These are phyloP conservation scores for Piper longum DNA, from an alignment of 164 flowering plant species.

Conservation along the genomic window DNA sequence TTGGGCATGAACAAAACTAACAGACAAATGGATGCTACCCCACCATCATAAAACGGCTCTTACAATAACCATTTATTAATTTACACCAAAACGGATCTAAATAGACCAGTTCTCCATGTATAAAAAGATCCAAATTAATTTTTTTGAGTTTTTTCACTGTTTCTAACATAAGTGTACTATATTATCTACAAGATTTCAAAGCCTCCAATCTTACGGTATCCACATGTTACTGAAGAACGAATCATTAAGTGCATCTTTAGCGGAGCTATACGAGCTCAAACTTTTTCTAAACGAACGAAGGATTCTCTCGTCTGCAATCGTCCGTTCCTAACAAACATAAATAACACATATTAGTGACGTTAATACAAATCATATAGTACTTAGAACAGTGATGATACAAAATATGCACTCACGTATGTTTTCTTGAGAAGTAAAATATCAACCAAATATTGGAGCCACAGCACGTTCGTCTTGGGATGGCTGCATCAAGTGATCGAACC, in stretches of 20 bases:
- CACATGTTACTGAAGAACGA: conserved; percentile 54
- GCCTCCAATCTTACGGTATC: conserved; percentile 6
- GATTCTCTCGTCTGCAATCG: conserved; percentile 57
- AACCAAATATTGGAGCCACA: conserved; percentile 85
- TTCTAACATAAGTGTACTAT: too few relatives aligned
- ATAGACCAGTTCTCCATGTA: too few relatives aligned
- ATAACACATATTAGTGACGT: background rate
- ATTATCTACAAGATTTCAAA: too few relatives aligned
- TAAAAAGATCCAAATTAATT: too few relatives aligned
- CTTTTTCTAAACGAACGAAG: conserved; percentile 78
- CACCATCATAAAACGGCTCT: too few relatives aligned
- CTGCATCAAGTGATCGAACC: conserved; percentile 26
- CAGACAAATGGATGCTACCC: too few relatives aligned
- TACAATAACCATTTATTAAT: too few relatives aligned
- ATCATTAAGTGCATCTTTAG: conserved; percentile 65
- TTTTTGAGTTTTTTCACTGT: too few relatives aligned
- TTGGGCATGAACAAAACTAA: too few relatives aligned
- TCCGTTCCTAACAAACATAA: conserved; percentile 35
- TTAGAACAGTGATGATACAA: background rate
- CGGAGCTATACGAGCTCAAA: conserved; percentile 39
- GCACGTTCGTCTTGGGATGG: conserved; percentile 78
- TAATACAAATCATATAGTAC: background rate
- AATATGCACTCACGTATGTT: conserved; percentile 62
- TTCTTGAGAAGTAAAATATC: conserved; percentile 76
- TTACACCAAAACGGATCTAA: too few relatives aligned